Conservation (phyloP, 1,284 basidiomycete species). For the Vanrija sp. region DNA sequence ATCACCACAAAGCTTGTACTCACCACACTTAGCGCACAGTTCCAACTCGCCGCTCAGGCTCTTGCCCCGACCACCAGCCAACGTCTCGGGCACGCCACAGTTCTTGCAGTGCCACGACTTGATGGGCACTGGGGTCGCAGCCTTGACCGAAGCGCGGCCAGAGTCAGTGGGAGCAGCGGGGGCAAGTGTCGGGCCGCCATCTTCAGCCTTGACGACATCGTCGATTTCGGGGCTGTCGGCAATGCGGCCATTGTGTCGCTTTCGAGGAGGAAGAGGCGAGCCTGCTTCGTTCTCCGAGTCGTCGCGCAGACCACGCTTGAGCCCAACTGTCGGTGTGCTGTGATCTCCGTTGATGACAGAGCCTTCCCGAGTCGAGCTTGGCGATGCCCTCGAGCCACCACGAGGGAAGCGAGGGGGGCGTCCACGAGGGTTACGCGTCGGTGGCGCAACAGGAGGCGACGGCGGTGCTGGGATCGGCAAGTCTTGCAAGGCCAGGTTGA, state of each 20-base stretch:
- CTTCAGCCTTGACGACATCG: conserved; percentile 12
- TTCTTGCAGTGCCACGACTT: conserved; percentile 90
- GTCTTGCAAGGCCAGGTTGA: conserved; percentile 47
- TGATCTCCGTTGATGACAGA: conserved; percentile 23
- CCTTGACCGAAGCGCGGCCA: background rate
- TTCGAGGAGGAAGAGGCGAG: conserved; percentile 20
- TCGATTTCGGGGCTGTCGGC: conserved; percentile 22
- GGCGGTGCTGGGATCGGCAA: conserved; percentile 51
- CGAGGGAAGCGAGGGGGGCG: conserved; percentile 8
- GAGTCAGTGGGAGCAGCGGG: background rate
- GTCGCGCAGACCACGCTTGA: conserved; percentile 28
- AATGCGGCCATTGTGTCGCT: conserved; percentile 20
- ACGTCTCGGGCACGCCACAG: conserved; percentile 78
- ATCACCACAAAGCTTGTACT: conserved; percentile 39
- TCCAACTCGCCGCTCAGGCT: conserved; percentile 77
- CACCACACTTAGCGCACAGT: conserved; percentile 87
- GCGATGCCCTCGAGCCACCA: conserved; percentile 22
- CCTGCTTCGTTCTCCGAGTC: conserved; percentile 22
- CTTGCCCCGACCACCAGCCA: conserved; percentile 77
- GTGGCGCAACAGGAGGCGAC: conserved; percentile 46
- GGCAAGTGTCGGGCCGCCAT: background rate
- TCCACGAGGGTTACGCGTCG: conserved; percentile 6
- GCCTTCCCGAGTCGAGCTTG: conserved; percentile 27
- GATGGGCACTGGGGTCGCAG: background rate
- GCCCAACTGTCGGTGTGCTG: conserved; percentile 15